Base-by-base conservation (phyloP, 371 early-diverging fungal species). In the Umbelopsis sp. region DNA sequence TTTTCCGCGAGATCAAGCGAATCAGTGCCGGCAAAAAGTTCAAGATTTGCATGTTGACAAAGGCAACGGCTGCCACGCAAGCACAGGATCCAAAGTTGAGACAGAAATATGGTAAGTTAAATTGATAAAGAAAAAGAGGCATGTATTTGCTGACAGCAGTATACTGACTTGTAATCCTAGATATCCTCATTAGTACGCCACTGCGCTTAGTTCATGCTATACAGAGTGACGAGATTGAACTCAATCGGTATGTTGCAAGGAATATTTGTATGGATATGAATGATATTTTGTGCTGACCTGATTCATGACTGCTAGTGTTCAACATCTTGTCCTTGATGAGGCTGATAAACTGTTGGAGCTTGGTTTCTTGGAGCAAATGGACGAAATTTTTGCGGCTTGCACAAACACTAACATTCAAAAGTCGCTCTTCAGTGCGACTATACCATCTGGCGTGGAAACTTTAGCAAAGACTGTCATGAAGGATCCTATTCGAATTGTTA, bases 351-450 rank as follows among this genome's bases (percentile, higher is more conserved):
- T 97, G 66, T 82, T 98, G 72, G 97, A 96, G 24, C 81, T 89
- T 63, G 98, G 96, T 57, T 98, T 97, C 78, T 73, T 96, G 76
- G 93, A 93, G 48, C 96, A 96, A 73, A 90, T 92, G 4, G 96
- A 96, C 70, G 93, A 93, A 73, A 94, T 96, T 57, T 81, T 96
- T 63, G 92, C 95, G 0, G 93, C 95, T 1, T 97, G 97, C 81
- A 87, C 94, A 7, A 82, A 85, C 24, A 66, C 85, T 3, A 78
- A 76, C 9, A 83, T 96, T 29, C 93, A 93, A 73, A 97, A 91
- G 66, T 86, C 92, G 0, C 76, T 99, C 45, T 99, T 97, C 86
- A 95, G 95, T 80, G 99, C 99, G 4, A 98, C 98, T 0, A 88
- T 98, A 57, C 93, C 97, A 5, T 89, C 93, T 1, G 91, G 92